Conservation (phyloP, 306 rosid genomes). For the Dicorynia guianensis region DNA sequence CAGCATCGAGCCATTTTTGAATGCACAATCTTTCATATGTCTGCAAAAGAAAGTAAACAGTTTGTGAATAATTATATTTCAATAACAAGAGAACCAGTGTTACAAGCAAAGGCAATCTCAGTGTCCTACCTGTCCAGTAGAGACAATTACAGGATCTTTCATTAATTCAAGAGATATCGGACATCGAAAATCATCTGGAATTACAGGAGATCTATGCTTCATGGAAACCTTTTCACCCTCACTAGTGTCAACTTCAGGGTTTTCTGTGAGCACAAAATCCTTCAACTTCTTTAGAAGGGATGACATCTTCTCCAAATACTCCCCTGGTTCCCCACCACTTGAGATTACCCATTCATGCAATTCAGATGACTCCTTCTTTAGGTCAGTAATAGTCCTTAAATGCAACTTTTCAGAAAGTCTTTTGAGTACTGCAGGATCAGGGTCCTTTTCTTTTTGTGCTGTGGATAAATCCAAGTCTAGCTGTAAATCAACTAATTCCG, state of each 20-base stretch:
- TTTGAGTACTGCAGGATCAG: conserved; percentile 66
- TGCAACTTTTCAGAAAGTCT: conserved; percentile 88
- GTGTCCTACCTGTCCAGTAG: conserved; percentile 91
- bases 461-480: conserved; percentile 68
- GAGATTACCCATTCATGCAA: conserved; percentile 72
- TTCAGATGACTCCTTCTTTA: conserved; percentile 82
- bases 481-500: conserved; percentile 67
- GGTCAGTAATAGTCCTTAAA: conserved; percentile 71
- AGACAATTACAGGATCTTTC: conserved; percentile 96
- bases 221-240: conserved; percentile 59
- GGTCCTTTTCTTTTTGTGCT: conserved; percentile 71
- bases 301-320: conserved; percentile 62
- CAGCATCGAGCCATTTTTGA: conserved; percentile 98
- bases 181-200: conserved; percentile 97
- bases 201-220: conserved; percentile 93
- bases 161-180: conserved; percentile 95
- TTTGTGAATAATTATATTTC: conserved; percentile 25
- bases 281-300: conserved; percentile 75
- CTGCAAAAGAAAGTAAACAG: conserved; percentile 57
- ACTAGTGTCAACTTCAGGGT: conserved; percentile 54
- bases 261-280: conserved; percentile 64
- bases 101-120: conserved; percentile 8
- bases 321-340: conserved; percentile 62
- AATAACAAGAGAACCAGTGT: conserved; percentile 2
- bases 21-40: conserved; percentile 94